These are phyloP conservation scores for Rosa chinensis DNA, from an alignment of 306 rosid genomes.

Conservation along the genomic window DNA sequence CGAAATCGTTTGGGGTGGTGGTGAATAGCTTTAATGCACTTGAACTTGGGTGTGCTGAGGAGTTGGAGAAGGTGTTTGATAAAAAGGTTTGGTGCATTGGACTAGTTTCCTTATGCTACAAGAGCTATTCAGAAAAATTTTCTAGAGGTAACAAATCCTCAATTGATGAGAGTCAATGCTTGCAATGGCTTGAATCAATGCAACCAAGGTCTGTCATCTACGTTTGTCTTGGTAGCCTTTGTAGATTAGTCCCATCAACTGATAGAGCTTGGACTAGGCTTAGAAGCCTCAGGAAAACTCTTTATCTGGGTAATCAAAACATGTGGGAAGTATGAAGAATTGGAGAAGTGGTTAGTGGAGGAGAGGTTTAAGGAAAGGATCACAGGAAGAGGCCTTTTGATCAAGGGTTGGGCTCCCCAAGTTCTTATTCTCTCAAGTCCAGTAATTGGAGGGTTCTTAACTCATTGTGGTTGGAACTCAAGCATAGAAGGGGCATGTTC, in stretches of 20 bases:
- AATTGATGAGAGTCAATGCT: conserved; percentile 44
- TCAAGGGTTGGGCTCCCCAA: conserved; percentile 85
- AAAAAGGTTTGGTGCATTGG: conserved; percentile 83
- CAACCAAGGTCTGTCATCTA: conserved; percentile 63
- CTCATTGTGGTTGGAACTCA: conserved; percentile 87
- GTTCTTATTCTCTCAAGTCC: conserved; percentile 53
- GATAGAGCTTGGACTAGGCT: conserved; percentile 59
- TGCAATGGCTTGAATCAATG: conserved; percentile 65
- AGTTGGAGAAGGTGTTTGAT: conserved; percentile 38
- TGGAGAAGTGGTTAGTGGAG: conserved; percentile 60
- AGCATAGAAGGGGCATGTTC: conserved; percentile 51
- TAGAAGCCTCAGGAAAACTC: conserved; percentile 60
- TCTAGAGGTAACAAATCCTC: conserved; percentile 72
- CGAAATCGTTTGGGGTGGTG: conserved; percentile 53
- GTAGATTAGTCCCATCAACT: conserved; percentile 59
- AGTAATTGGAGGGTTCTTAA: conserved; percentile 61
- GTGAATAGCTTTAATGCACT: conserved; percentile 68
- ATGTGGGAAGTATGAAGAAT: conserved; percentile 31
- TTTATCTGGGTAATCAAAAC: conserved; percentile 77
- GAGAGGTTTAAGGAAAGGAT: conserved; percentile 58
- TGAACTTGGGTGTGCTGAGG: conserved; percentile 45
- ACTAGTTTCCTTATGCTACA: conserved; percentile 62
- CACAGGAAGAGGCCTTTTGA: conserved; percentile 62
- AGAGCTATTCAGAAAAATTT: conserved; percentile 49
- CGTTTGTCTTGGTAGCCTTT: conserved; percentile 75